Base-by-base conservation (phyloP, 139 green algal genomes). In the Zygnema circumcarinatum region DNA sequence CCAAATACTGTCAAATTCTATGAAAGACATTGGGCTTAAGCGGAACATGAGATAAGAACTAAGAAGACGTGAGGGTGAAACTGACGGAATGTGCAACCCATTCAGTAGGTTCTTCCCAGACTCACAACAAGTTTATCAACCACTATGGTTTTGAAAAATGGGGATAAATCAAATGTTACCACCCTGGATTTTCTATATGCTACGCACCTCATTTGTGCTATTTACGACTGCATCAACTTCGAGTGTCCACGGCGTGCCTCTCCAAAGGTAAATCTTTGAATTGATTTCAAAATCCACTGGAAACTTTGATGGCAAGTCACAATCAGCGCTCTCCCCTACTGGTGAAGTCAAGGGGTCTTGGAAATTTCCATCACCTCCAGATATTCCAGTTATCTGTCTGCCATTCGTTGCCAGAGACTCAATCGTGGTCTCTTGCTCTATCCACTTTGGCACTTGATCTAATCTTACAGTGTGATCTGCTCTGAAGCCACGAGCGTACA, bases 171-270 rank as follows among this genome's bases (percentile, higher is more conserved):
- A n/a, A n/a, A n/a, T n/a, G n/a, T n/a, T n/a, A n/a, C n/a, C n/a
- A n/a, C n/a, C n/a, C n/a, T n/a, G n/a, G n/a, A n/a, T n/a, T n/a
- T n/a, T n/a, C n/a, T n/a, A n/a, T n/a, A n/a, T n/a, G 0, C 31
- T 21, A 83, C 62, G 16, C 35, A 83, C 67, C 81, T 89, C 81
- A 32, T 90, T 91, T 20, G 87, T 91, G 54, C 80, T 81, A 54
- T 91, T 91, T 22, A 91, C 83, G 3, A 91, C 87, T 1, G 87
- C 87, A 32, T 91, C 81, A 29, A 91, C 87, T 32, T 91, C 87
- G 22, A 89, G 56, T 36, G 81, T 16, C 85, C 85, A 90, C 25
- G 85, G 78, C 40, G 7, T 16, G 22, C 85, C 85, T 22, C 85
- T 68, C 85, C 85, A 90, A 16, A 90, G 16, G 32, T 89, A 83